Percentiles rank a stretch among this genome's conserved stretches.
Conservation (phyloP, 768 basidiomycete species). For the Lactarius trivialis region DNA sequence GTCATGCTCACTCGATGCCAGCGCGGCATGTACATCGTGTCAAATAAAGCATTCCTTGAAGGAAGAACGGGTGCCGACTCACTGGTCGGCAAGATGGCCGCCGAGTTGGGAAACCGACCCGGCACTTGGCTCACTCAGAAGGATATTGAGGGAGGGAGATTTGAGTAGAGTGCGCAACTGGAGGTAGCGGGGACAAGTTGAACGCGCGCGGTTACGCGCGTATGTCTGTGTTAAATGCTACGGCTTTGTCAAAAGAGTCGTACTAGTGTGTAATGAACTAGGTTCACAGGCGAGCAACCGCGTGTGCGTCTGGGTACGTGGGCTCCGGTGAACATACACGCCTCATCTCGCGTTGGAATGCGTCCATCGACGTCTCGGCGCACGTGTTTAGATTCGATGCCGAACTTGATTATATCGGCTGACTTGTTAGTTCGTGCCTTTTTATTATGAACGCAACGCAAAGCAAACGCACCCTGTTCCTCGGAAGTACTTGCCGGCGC, state of each 20-base stretch:
- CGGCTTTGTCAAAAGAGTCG: background rate
- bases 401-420: conserved; percentile 76
- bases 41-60: conserved; percentile 54
- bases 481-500: conserved; percentile 76
- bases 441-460: background rate
- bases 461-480: conserved; percentile 83
- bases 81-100: conserved; percentile 38
- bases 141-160: conserved; percentile 34
- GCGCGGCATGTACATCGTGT: conserved; percentile 68
- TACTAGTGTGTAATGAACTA: background rate
- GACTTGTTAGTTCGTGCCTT: background rate
- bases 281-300: conserved; percentile 13
- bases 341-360: conserved; percentile 61
- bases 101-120: conserved; percentile 28
- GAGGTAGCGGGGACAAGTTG: background rate
- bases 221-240: background rate
- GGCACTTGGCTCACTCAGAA: conserved; percentile 34
- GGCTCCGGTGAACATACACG: conserved; percentile 21
- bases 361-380: conserved; percentile 58
- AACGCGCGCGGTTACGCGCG: conserved; percentile 1
- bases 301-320: conserved; percentile 4
- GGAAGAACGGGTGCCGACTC: conserved; percentile 40
- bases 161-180: conserved; percentile 22
- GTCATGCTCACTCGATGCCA: conserved; percentile 85
- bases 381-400: conserved; percentile 82